Percentiles rank a stretch among this genome's conserved stretches.
phyloP scores from a whole-genome alignment of 306 rosid species.

The Vicia sativa region DNA sequence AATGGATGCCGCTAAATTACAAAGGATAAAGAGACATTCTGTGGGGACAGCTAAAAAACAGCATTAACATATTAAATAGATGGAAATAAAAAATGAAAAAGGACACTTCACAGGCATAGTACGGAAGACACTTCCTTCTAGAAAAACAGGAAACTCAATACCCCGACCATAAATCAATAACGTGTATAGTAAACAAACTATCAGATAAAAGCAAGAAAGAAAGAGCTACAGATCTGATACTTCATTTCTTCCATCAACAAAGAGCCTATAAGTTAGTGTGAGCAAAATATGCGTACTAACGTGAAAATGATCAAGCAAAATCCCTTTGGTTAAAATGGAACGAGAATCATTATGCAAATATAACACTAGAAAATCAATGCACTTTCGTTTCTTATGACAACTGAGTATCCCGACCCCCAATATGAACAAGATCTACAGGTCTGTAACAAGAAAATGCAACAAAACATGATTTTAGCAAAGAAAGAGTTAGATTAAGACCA shows the following conservation, averaged over 20 bases:
- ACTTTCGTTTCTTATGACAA: neutral
- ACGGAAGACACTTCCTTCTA: neutral
- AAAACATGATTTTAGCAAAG: slow-evolving; percentile 12
- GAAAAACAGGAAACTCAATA: slow-evolving; percentile 5
- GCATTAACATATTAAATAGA: slow-evolving; percentile 18
- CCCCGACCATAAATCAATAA: slow-evolving; percentile 11
- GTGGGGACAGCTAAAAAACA: neutral
- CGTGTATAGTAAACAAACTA: slow-evolving; percentile 1
- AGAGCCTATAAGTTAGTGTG: slow-evolving; percentile 20
- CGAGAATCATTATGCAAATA: neutral
- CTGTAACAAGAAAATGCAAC: slow-evolving; percentile 23
- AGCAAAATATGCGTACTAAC: too few relatives aligned
- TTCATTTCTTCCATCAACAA: slow-evolving; percentile 18
- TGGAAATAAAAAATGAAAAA: neutral
- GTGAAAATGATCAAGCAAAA: slow-evolving; percentile 9
- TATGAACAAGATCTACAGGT: slow-evolving; percentile 26
- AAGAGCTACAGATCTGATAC: slow-evolving; percentile 6
- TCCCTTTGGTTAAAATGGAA: neutral
- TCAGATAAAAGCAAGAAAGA: slow-evolving; percentile 17
- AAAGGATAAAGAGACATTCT: neutral
- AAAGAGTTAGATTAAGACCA: slow-evolving; percentile 2
- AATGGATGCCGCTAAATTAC: slow-evolving; percentile 18
- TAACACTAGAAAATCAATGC: neutral
- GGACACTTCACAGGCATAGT: neutral
- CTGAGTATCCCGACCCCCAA: slow-evolving; percentile 18